Evolutionary conservation across 1,139 yeast species (phyloP).

Genomic region (Kodamaea derodonti): DNA sequence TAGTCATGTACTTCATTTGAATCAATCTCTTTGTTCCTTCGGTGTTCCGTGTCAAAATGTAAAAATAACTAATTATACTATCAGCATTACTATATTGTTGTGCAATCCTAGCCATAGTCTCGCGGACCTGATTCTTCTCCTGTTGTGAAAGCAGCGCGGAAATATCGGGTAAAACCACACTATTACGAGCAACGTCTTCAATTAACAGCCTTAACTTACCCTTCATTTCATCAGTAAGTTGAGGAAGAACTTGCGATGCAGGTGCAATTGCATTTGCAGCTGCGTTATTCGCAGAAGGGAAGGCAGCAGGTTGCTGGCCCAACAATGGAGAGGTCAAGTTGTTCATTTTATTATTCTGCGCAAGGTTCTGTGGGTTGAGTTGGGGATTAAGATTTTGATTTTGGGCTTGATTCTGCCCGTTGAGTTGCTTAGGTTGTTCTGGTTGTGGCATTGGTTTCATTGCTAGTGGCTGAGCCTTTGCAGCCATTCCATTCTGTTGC

Average conservation of each 20-base stretch:
- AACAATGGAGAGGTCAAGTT: constrained; percentile 20
- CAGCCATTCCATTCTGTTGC: constrained; percentile 28
- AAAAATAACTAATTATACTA: constrained; percentile 73
- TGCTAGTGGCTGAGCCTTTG: constrained; percentile 7
- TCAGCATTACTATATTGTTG: constrained; percentile 70
- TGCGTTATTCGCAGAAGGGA: neutral
- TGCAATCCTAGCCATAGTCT: constrained; percentile 53
- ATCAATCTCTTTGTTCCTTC: constrained; percentile 74
- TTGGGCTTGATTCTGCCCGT: constrained; percentile 7
- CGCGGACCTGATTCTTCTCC: constrained; percentile 62
- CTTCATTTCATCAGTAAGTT: constrained; percentile 43
- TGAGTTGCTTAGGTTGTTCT: constrained; percentile 5
- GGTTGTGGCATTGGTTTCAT: constrained; percentile 2
- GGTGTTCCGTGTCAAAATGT: constrained; percentile 64
- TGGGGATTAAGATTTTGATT: neutral
- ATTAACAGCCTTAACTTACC: constrained; percentile 55
- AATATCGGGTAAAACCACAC: constrained; percentile 63
- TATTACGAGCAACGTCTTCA: constrained; percentile 65
- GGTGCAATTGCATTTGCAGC: constrained; percentile 5
- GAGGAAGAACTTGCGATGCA: constrained; percentile 28
- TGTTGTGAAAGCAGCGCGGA: constrained; percentile 56
- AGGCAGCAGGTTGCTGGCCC: constrained; percentile 13
- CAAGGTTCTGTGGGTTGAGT: constrained; percentile 10
- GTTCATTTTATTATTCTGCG: constrained; percentile 20
- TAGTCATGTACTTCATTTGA: constrained; percentile 76